A percentile compares a stretch with the other conserved stretches of the same genome.
phyloP scores from a whole-genome alignment of 106 monocot genomes.

The Allium fistulosum region DNA sequence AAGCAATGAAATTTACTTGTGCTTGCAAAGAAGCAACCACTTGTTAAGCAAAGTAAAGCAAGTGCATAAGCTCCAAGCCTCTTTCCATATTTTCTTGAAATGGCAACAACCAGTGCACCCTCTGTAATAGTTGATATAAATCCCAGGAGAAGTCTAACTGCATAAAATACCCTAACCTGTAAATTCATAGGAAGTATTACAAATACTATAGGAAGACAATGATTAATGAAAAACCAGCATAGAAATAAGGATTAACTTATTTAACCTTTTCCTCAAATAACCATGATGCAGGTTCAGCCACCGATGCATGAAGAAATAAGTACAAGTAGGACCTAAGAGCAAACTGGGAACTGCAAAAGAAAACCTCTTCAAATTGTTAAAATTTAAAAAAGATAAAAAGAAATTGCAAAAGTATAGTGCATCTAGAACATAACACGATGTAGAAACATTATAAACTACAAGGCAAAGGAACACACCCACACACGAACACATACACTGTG shows the following conservation, averaged over 20 bases:
- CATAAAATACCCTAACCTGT: conserved; percentile 81
- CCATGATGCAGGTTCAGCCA: conserved; percentile 77
- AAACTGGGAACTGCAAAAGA: conserved; percentile 75
- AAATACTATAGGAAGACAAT: no score
- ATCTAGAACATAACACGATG: not conserved
- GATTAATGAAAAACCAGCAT: no score
- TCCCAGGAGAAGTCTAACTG: conserved; percentile 87
- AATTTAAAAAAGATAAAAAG: not conserved
- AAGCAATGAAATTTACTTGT: conserved; percentile 62
- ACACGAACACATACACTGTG: no score
- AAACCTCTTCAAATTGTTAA: not conserved
- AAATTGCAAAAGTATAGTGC: no score
- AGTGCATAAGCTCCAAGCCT: conserved; percentile 78
- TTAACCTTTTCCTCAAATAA: conserved; percentile 84
- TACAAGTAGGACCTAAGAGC: conserved; percentile 86
- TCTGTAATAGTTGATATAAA: conserved; percentile 84
- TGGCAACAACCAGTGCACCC: conserved; percentile 66
- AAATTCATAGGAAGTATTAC: conserved; percentile 2
- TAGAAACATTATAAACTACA: not conserved
- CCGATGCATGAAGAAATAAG: conserved; percentile 70
- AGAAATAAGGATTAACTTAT: no score
- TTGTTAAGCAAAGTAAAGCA: conserved; percentile 91
- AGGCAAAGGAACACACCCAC: not conserved
- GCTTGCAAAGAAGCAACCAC: conserved; percentile 99
- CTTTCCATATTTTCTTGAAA: conserved; percentile 90